Evolutionary conservation across 163 green algal species (phyloP), one percentile per base, ranked within the genome.

Genomic region (Scenedesmus sp.): DNA sequence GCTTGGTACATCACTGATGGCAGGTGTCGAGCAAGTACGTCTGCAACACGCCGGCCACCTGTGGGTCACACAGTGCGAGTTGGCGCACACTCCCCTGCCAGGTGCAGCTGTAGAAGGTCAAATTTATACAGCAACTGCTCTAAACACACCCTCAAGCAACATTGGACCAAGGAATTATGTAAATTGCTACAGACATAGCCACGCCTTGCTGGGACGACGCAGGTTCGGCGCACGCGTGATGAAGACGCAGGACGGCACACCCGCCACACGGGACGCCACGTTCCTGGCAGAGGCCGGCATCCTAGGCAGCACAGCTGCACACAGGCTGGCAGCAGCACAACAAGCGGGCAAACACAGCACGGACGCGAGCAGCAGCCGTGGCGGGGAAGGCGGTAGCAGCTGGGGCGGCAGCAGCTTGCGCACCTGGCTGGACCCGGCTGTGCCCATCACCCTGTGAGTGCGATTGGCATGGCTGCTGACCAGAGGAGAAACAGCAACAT

Each of bases 201-300:
- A 7, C 57, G 8, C 1, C 55, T 52, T 79, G 70, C 23, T 46
- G 16, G 1, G 13, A 46, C 23, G 3, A 6, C 46, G 34, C 86
- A 90, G 86, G 86, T 59, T 92, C 64, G 89, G 89, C 26, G 66
- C 82, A 16, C 62, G 82, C 13, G 89, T 92, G 26, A 92, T 92
- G 89, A 84, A 77, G 52, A 89, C 89, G 2, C 89, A 62, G 15
- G 82, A 89, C 26, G 82, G 89, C n/a, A 26, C 13, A 12, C 56
- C 89, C 5, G 89, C 87, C 7, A 52, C 13, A 2, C 70, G 89
- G n/a, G 89, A 92, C 18, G 20, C 67, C 73, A 70, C 54, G 4
- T 92, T 92, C 62, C 56, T 92, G 54, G 66, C 66, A 70, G 89
- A 92, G 70, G 52, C 82, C 4, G 15, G 46, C 8, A 89, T 92